Base-by-base conservation (phyloP, 1,284 basidiomycete genomes). In the Trichosporon ovoides region DNA sequence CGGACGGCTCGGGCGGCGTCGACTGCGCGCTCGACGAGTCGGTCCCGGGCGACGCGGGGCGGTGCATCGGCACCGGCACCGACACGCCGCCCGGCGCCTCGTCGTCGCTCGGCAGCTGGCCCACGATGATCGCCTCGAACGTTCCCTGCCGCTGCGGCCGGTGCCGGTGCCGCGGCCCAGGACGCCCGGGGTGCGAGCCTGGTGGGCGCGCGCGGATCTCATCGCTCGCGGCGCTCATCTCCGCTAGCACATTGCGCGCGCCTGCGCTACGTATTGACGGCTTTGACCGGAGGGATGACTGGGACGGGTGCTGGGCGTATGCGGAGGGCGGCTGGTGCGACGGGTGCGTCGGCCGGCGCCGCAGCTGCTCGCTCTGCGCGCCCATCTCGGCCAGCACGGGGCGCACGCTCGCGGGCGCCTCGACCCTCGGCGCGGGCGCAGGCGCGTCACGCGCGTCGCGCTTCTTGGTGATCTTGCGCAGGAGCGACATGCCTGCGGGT, bases 101-200 rank as follows among this genome's bases (percentile, higher is more conserved):
- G 43, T 28, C 43, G 10, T 31, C 14, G 16, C 18, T 22, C 43
- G 43, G 43, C 24, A 31, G 22, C 16, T 48, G 43, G 7, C 43
- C 43, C 14, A 48, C 38, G 37, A 53, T 28, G 66, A 62, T 67
- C 52, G 68, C 67, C 13, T 63, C 67, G 9, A 63, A 64, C 20
- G 71, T 53, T 14, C 52, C 36, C 20, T 37, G 52, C 13, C 35
- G 24, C n/a, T 31, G 18, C 36, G n/a, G 52, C 16, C 36, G 31
- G 5, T 24, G 52, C 10, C 38, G 36, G 52, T 13, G 19, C 13
- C 38, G 38, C 52, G 37, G 52, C 28, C 38, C 50, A 10, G 43
- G 43, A 9, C 43, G 43, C 7, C 43, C 43, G 12, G 43, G 43
- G 43, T 48, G 43, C 16, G 43, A 48, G 43, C 43, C 43, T 10